Percentiles rank a stretch among this genome's conserved stretches.
Conservation (phyloP, 129 eudicot genomes). For the Flaveria trinervia region DNA sequence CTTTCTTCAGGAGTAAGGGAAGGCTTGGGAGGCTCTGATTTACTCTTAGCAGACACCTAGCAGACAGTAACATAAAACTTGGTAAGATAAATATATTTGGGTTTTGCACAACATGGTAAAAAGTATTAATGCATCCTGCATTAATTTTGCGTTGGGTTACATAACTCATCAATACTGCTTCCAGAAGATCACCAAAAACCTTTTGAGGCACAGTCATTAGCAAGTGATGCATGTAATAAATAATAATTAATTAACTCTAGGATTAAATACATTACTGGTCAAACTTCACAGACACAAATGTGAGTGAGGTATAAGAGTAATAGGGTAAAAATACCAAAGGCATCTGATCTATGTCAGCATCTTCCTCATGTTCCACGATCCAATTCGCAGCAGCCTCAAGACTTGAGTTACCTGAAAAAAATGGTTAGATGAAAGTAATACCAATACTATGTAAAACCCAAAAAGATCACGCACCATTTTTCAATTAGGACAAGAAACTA, state of each 20-base stretch:
- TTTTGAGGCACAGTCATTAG: neutral
- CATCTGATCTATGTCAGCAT: slow-evolving; percentile 79
- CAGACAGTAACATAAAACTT: neutral
- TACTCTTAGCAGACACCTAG: slow-evolving; percentile 68
- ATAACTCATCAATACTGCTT: slow-evolving; percentile 14
- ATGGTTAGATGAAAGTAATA: slow-evolving; percentile 9
- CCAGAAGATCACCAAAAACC: slow-evolving; percentile 8
- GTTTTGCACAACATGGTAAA: neutral
- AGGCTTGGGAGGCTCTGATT: slow-evolving; percentile 67
- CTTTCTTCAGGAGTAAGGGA: slow-evolving; percentile 80
- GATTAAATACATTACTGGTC: slow-evolving; percentile 4
- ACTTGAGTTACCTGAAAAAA: slow-evolving; percentile 63
- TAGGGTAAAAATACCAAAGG: slow-evolving; percentile 61
- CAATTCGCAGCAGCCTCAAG: slow-evolving; percentile 90
- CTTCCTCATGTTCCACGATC: slow-evolving; percentile 93
- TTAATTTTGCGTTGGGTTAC: neutral
- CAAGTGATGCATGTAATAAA: neutral
- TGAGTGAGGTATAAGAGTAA: slow-evolving; percentile 8
- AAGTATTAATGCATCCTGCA: neutral
- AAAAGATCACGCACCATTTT: neutral
- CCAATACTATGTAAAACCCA: slow-evolving; percentile 7
- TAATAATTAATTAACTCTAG: neutral
- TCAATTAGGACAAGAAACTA: neutral
- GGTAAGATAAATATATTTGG: slow-evolving; percentile 1
- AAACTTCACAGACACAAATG: slow-evolving; percentile 11